Percentiles rank a stretch among this genome's conserved stretches.
These are phyloP conservation scores for Endocarpon pusillum DNA, from an alignment of 495 filamentous ascomycete genomes.

Conservation along the genomic window DNA sequence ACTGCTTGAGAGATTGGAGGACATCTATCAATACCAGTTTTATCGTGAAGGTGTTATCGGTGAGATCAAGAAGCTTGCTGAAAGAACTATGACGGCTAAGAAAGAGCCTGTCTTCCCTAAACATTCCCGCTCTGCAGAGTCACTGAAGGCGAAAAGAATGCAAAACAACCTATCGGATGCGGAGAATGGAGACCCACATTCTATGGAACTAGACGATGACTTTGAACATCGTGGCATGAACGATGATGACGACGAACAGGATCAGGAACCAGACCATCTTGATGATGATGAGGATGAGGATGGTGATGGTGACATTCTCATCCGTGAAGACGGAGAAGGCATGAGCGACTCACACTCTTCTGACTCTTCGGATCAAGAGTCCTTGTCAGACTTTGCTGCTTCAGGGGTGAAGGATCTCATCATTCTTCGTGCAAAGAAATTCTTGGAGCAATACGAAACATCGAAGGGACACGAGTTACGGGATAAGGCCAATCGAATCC, in stretches of 20 bases:
- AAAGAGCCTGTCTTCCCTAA: no score
- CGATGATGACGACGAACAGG: conserved; percentile 31
- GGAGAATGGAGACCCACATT: conserved; percentile 10
- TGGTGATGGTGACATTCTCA: conserved; percentile 37
- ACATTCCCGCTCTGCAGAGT: conserved; percentile 4
- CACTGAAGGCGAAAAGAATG: conserved; percentile 5
- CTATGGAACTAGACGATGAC: conserved; percentile 30
- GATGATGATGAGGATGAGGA: conserved; percentile 44
- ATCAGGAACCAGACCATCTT: conserved; percentile 30
- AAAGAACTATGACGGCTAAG: conserved; percentile 26
- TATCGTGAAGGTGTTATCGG: conserved; percentile 93
- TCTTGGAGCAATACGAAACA: conserved; percentile 68
- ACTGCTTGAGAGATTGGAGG: conserved; percentile 61
- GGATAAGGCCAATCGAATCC: conserved; percentile 57
- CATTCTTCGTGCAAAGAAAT: conserved; percentile 54
- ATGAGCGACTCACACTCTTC: conserved; percentile 53
- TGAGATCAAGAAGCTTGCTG: conserved; percentile 68
- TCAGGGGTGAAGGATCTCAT: conserved; percentile 58
- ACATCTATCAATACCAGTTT: conserved; percentile 89
- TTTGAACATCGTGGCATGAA: no score
- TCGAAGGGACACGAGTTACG: conserved; percentile 53
- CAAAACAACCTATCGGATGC: conserved; percentile 8
- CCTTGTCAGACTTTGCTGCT: conserved; percentile 29
- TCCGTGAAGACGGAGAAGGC: conserved; percentile 27
- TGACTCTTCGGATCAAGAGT: conserved; percentile 30